phyloP scores from a whole-genome alignment of 1,284 basidiomycete genomes.

The Gomphus bonarii region DNA sequence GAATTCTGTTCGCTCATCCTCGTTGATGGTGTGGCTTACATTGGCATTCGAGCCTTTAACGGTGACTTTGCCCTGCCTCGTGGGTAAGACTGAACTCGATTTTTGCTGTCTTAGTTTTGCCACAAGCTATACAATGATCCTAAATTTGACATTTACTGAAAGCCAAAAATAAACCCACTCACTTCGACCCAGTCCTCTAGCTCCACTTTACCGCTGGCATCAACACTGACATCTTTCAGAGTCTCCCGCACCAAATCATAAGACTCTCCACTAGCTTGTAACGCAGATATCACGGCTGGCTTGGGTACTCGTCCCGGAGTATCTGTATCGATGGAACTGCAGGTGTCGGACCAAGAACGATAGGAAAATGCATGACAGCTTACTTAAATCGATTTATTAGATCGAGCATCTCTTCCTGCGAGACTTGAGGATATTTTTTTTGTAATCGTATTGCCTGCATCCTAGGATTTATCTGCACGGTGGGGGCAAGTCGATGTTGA shows the following conservation, averaged over 20 bases:
- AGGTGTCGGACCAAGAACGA: constrained; percentile 11
- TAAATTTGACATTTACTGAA: constrained; percentile 3
- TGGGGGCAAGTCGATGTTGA: constrained; percentile 1
- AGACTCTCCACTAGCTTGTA: constrained; percentile 75
- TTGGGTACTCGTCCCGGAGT: constrained; percentile 83
- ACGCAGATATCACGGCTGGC: constrained; percentile 61
- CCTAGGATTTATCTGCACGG: not conserved
- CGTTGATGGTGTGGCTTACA: constrained; percentile 96
- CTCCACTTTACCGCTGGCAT: constrained; percentile 93
- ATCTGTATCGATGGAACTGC: constrained; percentile 75
- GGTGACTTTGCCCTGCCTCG: constrained; percentile 84
- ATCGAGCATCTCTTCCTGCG: constrained; percentile 87
- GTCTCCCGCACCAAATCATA: constrained; percentile 89
- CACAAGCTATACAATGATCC: constrained; percentile 45
- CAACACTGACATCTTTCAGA: constrained; percentile 89
- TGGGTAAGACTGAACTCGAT: constrained; percentile 46
- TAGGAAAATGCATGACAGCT: constrained; percentile 24
- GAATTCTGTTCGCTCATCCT: constrained; percentile 93
- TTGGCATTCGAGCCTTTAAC: constrained; percentile 94
- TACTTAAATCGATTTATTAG: constrained; percentile 92
- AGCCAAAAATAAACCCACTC: constrained; percentile 19
- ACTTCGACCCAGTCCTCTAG: constrained; percentile 98
- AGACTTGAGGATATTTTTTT: constrained; percentile 89
- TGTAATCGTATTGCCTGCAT: constrained; percentile 88
- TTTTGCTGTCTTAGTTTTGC: constrained; percentile 65